Evolutionary conservation across 306 rosid species (phyloP).

Genomic region (Arachis hypogaea): DNA sequence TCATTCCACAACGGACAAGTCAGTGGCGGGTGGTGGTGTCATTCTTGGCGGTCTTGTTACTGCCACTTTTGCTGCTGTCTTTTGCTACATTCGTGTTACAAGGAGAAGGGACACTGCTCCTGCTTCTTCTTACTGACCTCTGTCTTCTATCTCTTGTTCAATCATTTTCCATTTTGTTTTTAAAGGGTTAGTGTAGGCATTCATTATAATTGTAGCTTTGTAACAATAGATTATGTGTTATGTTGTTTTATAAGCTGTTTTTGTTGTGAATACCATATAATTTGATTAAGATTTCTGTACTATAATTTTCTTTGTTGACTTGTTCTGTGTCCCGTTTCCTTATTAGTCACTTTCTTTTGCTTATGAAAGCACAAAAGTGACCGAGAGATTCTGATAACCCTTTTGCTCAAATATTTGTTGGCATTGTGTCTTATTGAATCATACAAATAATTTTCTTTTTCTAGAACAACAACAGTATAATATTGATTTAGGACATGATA

Average conservation of each 20-base stretch:
- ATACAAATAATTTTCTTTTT: not conserved
- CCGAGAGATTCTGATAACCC: not conserved
- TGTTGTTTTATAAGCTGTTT: constrained; percentile 22
- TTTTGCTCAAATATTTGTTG: too few species aligned
- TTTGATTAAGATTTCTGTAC: not conserved
- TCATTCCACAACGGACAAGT: constrained; percentile 55
- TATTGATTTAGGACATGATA: not conserved
- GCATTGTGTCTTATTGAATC: not conserved
- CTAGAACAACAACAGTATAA: not conserved
- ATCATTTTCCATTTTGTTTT: not conserved
- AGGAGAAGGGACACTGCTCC: constrained; percentile 47
- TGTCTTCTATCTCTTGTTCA: not conserved
- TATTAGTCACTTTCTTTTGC: constrained; percentile 6
- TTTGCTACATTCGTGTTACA: constrained; percentile 84
- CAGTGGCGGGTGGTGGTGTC: constrained; percentile 90
- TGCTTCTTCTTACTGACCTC: constrained; percentile 16
- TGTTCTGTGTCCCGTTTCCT: constrained; percentile 24
- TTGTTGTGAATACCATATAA: constrained; percentile 27
- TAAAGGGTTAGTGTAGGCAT: constrained; percentile 16
- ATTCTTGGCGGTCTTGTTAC: constrained; percentile 88
- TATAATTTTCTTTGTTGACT: not conserved
- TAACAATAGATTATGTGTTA: not conserved
- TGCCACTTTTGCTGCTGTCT: constrained; percentile 78
- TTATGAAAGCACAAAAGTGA: not conserved
- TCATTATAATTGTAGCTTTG: constrained; percentile 11